Evolutionary conservation across 129 eudicot species (phyloP), one percentile per base, ranked within the genome.

Genomic region (Chrysanthemum seticuspe): DNA sequence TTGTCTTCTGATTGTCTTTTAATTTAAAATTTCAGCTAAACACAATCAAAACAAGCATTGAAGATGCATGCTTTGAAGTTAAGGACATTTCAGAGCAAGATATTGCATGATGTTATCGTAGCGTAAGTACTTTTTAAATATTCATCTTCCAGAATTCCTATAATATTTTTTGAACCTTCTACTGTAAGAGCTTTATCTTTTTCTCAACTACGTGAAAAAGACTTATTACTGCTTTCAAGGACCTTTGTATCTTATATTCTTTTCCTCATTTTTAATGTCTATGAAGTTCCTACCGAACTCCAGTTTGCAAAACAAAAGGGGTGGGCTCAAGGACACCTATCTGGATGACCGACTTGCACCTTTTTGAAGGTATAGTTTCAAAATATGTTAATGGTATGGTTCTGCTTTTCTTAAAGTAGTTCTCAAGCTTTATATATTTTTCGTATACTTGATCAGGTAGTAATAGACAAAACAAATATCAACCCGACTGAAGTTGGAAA

Each of bases 311-410:
- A 79, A 58, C 99, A 51, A 25, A 2, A 90, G 83, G 83, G 83
- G 91, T 67, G 99, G 96, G 36, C 80, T 94, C 73, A 94, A 88
- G 87, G 99, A 94, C 70, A 94, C 99, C 11, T 88, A 67, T 80
- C 87, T 94, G 71, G 99, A 90, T 88, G 99, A 90, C 78, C 62
- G 90, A 49, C 97, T 94, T 21, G 97, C 99, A 25, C 29, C 29
- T 25, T 25, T 25, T 25, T 25, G 76, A 94, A 72, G 94, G 99
- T 90, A 36, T 40, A 62, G 48, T 68, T 44, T 59, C 27, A 48
- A 18, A 34, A 56, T 58, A 23, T 18, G 54, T 50, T 49, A 9
- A 34, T 9, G 57, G 62, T 9, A 6, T 69, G 5, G 1, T 56
- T 55, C 34, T 54, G 63, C 12, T 7, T 59, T 23, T 21, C n/a